A percentile compares a stretch with the other conserved stretches of the same genome.
These are phyloP conservation scores for Mycena filopes DNA, from an alignment of 768 basidiomycete species.

Conservation along the genomic window DNA sequence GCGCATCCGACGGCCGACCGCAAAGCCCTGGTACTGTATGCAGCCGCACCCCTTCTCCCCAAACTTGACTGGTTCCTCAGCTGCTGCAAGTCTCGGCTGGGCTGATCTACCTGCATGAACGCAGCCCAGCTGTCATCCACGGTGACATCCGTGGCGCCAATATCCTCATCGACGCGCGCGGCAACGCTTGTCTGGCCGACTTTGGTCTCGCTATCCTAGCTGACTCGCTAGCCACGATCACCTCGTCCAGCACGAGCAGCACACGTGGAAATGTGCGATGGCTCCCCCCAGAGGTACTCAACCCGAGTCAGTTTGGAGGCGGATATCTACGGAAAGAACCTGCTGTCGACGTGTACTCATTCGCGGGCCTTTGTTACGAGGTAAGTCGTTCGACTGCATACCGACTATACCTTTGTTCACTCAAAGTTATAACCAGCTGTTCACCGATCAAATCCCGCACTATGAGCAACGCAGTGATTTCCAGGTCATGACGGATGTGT, in stretches of 20 bases:
- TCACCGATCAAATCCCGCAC: not conserved
- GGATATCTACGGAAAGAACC: conserved; percentile 6
- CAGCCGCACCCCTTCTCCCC: not conserved
- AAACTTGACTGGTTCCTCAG: not conserved
- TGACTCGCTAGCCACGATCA: conserved; percentile 3
- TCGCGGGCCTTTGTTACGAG: conserved; percentile 5
- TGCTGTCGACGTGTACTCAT: conserved; percentile 6
- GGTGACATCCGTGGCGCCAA: not conserved
- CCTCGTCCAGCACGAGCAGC: not conserved
- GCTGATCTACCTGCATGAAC: conserved; percentile 4
- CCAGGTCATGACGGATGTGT: conserved; percentile 8
- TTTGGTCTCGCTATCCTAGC: not conserved
- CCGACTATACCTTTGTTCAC: not conserved
- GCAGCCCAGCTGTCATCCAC: conserved; percentile 2
- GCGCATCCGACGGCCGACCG: conserved; percentile 3
- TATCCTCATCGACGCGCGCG: not conserved
- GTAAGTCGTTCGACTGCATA: not conserved
- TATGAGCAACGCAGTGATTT: not conserved
- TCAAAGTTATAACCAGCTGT: not conserved
- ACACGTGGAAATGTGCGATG: not conserved
- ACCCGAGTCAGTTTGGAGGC: conserved; percentile 1
- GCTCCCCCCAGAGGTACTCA: conserved; percentile 6
- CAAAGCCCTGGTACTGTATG: conserved; percentile 5
- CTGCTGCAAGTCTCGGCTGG: conserved; percentile 4
- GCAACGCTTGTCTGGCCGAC: not conserved